Conservation (phyloP, 495 filamentous ascomycete species). For the Cairneyella variabilis region DNA sequence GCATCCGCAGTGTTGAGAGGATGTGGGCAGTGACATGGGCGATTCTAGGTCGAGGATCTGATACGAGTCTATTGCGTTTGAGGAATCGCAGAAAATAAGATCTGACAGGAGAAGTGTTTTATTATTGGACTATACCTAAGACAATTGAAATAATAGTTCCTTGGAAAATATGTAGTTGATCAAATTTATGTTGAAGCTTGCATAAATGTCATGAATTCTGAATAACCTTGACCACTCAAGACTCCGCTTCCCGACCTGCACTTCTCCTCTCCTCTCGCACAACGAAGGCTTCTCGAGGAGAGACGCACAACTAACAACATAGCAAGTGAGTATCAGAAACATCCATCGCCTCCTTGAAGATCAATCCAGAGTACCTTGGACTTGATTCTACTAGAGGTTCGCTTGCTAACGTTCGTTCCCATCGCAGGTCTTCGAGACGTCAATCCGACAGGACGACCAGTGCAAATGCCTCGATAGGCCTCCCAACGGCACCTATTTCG, state of each 20-base stretch:
- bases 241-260: slow-evolving; percentile 22
- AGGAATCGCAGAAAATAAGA: not conserved
- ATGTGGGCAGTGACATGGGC: no score
- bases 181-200: slow-evolving; percentile 25
- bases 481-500: slow-evolving; percentile 23
- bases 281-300: slow-evolving; percentile 14
- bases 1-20: no score
- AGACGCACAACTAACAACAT: slow-evolving; percentile 16
- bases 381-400: slow-evolving; percentile 3
- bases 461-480: slow-evolving; percentile 26
- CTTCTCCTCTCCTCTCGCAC: slow-evolving; percentile 21
- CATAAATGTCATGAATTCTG: slow-evolving; percentile 24
- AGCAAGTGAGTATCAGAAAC: slow-evolving; percentile 17
- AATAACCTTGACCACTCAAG: slow-evolving; percentile 15
- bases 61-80: not conserved
- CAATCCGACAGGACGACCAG: slow-evolving; percentile 20
- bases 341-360: slow-evolving; percentile 1
- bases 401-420: slow-evolving; percentile 10
- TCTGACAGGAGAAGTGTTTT: not conserved
- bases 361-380: slow-evolving; percentile 3
- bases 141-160: slow-evolving; percentile 14
- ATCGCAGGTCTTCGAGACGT: slow-evolving; percentile 18
- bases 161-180: slow-evolving; percentile 19
- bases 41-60: not conserved
- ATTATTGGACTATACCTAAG: slow-evolving; percentile 9